Evolutionary conservation across 441 rosid species (phyloP).

Genomic region (Raphanus hybrid): DNA sequence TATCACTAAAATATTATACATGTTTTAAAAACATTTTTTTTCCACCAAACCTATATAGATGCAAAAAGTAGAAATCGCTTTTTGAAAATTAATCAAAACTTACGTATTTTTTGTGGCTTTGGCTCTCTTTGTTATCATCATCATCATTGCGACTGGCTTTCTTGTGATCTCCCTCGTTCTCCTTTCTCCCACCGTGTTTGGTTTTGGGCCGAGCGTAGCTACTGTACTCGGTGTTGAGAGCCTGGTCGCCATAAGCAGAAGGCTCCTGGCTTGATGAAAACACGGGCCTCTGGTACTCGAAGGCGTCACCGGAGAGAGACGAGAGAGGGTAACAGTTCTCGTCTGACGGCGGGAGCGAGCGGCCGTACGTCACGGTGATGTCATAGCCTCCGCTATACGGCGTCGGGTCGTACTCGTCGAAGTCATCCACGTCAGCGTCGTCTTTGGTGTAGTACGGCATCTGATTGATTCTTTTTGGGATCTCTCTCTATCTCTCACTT

Average conservation of each 20-base stretch:
- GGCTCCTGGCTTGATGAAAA: constrained; percentile 58
- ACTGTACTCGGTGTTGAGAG: constrained; percentile 60
- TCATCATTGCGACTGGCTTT: constrained; percentile 21
- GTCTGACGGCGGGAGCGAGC: constrained; percentile 61
- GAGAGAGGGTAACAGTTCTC: constrained; percentile 69
- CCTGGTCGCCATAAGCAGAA: constrained; percentile 58
- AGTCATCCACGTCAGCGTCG: constrained; percentile 58
- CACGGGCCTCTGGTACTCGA: constrained; percentile 63
- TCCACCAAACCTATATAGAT: background rate
- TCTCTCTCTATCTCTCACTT: constrained; percentile 2
- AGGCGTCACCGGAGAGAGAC: constrained; percentile 42
- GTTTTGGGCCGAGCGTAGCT: constrained; percentile 59
- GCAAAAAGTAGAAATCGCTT: background rate
- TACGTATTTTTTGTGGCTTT: constrained; percentile 58
- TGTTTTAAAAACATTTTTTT: too few relatives aligned
- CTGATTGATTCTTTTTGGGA: background rate
- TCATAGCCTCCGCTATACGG: constrained; percentile 88
- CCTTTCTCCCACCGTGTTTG: constrained; percentile 35
- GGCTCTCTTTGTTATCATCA: constrained; percentile 44
- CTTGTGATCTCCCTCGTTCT: constrained; percentile 25
- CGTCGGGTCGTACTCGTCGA: constrained; percentile 76
- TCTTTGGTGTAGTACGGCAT: constrained; percentile 70
- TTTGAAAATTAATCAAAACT: background rate
- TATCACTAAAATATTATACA: background rate
- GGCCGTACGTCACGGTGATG: constrained; percentile 66